Base-by-base conservation (phyloP, 2,329 filamentous ascomycete species). In the Aspergillus sp. region DNA sequence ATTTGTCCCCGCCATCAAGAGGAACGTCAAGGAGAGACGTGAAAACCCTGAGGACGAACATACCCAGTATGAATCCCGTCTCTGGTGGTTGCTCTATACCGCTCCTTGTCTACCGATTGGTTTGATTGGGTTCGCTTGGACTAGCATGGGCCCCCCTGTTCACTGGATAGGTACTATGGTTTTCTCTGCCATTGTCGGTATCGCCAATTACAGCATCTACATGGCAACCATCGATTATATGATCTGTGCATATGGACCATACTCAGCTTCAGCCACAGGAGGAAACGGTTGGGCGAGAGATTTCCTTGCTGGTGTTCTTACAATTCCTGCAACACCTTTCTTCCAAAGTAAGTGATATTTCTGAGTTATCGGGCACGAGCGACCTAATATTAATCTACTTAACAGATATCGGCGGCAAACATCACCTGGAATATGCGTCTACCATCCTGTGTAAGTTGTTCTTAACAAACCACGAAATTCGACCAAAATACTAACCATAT, bases 181-280 rank as follows among this genome's bases (percentile, higher is more conserved):
- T 46, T 87, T 85, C 64, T 80, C 82, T 3, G 73, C 78, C 6
- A 74, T 87, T 37, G 83, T 89, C 39, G 86, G 85, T 25, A 82
- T 89, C 48, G 86, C 86, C 40, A 89, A 89, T 65, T 83, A 81
- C 58, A 73, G 76, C 15, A 87, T 87, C 51, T 87, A 88, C 71
- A 86, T 87, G 81, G 82, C 85, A 7, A 87, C 84, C 2, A 87
- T 89, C 63, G 85, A 88, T 66, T 88, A 88, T 69, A 86, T 87
- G 81, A 84, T 88, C 57, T 86, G 83, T 54, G 85, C 86, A 2
- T 89, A 89, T 65, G 87, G 86, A 0, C 82, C 83, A 0, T 88
- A 86, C 70, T 84, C 86, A 1, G 85, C 86, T 9, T 87, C 84
- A 0, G 87, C 87, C 1, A 88, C 85, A 0, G 87, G 86, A 44